Conservation (phyloP, 169 alveolate genomes). For the Plasmodium yoelii region DNA sequence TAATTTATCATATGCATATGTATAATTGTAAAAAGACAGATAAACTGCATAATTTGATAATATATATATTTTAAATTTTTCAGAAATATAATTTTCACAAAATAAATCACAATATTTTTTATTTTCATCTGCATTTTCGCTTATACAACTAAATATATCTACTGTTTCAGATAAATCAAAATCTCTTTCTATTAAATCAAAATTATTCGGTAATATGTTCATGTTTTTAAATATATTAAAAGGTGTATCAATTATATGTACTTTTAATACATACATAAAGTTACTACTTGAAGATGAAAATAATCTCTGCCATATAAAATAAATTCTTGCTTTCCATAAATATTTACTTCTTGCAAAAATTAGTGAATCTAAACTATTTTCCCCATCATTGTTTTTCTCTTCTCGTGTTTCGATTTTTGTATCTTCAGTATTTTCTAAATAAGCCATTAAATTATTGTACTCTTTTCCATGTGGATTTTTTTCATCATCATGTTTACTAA, state of each 20-base stretch:
- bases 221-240: constrained; percentile 46
- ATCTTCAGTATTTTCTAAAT: neutral
- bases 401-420: neutral
- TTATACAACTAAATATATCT: constrained; percentile 24
- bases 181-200: constrained; percentile 60
- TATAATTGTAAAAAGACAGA: constrained; percentile 79
- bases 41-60: constrained; percentile 79
- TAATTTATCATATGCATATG: constrained; percentile 71
- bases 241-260: constrained; percentile 56
- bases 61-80: constrained; percentile 72
- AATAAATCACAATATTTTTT: constrained; percentile 33
- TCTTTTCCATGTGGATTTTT: constrained; percentile 6
- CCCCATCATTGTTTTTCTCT: neutral
- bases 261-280: constrained; percentile 32
- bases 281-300: constrained; percentile 23
- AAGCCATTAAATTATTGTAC: neutral
- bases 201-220: constrained; percentile 25
- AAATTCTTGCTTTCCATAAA: constrained; percentile 75
- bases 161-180: constrained; percentile 3
- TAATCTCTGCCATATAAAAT: constrained; percentile 75
- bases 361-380: constrained; percentile 10
- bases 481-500: neutral
- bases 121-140: constrained; percentile 10
- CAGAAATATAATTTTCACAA: constrained; percentile 54
- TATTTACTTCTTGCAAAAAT: constrained; percentile 57